These are phyloP conservation scores for Cystobasidiaceae sp. DNA, from an alignment of 1,284 basidiomycete species.

Conservation along the genomic window DNA sequence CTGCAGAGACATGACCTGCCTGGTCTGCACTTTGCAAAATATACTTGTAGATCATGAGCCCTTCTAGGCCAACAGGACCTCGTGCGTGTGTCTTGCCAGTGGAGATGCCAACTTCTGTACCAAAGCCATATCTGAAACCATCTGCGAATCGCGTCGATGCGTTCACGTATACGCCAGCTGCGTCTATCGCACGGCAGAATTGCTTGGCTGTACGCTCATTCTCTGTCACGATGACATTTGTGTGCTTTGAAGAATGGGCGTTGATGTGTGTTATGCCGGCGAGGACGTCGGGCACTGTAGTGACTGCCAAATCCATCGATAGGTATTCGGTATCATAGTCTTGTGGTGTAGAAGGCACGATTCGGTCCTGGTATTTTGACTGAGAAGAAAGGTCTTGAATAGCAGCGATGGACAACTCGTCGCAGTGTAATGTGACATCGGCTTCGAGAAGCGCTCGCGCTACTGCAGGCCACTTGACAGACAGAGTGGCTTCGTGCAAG, in stretches of 20 bases:
- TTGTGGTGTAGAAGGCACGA: constrained; percentile 55
- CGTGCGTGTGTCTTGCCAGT: constrained; percentile 95
- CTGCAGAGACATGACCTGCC: constrained; percentile 70
- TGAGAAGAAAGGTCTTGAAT: constrained; percentile 49
- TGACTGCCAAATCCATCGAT: constrained; percentile 73
- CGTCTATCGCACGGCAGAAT: constrained; percentile 84
- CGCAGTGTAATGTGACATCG: constrained; percentile 74
- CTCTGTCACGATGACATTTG: constrained; percentile 90
- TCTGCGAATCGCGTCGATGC: constrained; percentile 94
- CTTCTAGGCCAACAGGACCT: constrained; percentile 79
- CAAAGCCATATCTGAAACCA: constrained; percentile 94
- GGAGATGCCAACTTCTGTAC: constrained; percentile 95
- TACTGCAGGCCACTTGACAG: constrained; percentile 72
- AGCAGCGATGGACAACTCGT: constrained; percentile 59
- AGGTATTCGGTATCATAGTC: constrained; percentile 87
- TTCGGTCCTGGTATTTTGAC: constrained; percentile 49
- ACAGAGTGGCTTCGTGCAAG: constrained; percentile 66
- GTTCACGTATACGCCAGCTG: constrained; percentile 89
- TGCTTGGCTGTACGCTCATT: constrained; percentile 58
- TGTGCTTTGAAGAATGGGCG: constrained; percentile 87
- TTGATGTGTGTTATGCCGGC: constrained; percentile 87
- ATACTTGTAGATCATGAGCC: constrained; percentile 86
- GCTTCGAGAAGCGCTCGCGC: constrained; percentile 65
- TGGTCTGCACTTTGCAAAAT: constrained; percentile 68
- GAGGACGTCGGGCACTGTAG: constrained; percentile 62